Percentiles rank a stretch among this genome's conserved stretches.
phyloP scores from a whole-genome alignment of 108 stramenopile species.

The Parietichytrium sp. region DNA sequence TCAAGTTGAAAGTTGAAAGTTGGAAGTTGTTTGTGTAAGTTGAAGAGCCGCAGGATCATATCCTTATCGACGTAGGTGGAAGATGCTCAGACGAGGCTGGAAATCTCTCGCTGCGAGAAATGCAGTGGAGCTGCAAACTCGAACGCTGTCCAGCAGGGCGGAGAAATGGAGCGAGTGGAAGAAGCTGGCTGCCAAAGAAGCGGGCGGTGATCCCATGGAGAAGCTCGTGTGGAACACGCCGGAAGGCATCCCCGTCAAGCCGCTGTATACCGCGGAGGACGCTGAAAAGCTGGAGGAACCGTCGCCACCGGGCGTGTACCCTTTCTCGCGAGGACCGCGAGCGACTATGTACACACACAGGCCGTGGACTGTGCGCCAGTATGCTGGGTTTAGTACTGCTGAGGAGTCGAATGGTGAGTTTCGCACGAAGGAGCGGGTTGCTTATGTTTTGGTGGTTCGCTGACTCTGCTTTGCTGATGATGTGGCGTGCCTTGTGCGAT shows the following conservation, averaged over 20 bases:
- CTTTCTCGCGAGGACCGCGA: slow-evolving; percentile 95
- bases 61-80: no score
- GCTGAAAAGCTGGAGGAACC: slow-evolving; percentile 61
- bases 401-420: slow-evolving; percentile 92
- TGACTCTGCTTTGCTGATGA: no score
- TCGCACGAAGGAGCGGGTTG: no score
- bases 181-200: slow-evolving; percentile 9
- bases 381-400: slow-evolving; percentile 95
- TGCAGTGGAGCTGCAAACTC: no score
- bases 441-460: no score
- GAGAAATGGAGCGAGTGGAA: slow-evolving; percentile 19
- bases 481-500: no score
- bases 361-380: slow-evolving; percentile 69
- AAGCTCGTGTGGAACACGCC: slow-evolving; percentile 52
- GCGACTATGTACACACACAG: slow-evolving; percentile 94
- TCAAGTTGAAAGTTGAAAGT: no score
- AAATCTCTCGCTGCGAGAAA: no score
- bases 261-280: slow-evolving; percentile 78
- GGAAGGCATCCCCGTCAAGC: slow-evolving; percentile 85
- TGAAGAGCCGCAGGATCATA: no score
- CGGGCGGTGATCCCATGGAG: not conserved
- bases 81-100: no score
- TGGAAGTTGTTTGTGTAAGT: no score
- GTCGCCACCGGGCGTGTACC: slow-evolving; percentile 69
- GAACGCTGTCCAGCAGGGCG: not conserved